Evolutionary conservation across 2,329 filamentous ascomycete genomes (phyloP).

Genomic region (Chalara sp.): DNA sequence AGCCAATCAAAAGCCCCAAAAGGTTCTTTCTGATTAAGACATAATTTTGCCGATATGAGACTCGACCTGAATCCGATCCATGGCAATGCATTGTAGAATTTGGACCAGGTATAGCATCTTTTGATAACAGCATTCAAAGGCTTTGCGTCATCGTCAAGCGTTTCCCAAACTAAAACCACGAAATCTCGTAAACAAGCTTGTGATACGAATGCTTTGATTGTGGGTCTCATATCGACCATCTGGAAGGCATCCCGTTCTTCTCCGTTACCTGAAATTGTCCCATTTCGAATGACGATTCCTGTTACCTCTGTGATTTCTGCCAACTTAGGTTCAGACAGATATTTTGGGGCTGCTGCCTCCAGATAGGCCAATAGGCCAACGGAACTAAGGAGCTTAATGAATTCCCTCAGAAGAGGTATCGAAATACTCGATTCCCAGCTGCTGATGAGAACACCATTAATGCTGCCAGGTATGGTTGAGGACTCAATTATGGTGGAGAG

Average conservation of each 20-base stretch:
- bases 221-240: conserved; percentile 20
- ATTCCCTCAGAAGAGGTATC: conserved; percentile 12
- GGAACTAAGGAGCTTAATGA: conserved; percentile 7
- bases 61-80: conserved; percentile 16
- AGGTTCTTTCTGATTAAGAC: conserved; percentile 10
- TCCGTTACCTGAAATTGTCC: conserved; percentile 34
- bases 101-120: conserved; percentile 18
- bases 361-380: conserved; percentile 16
- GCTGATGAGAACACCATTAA: conserved; percentile 9
- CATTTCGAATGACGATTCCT: conserved; percentile 36
- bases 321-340: conserved; percentile 11
- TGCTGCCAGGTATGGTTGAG: conserved; percentile 1
- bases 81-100: conserved; percentile 15
- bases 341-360: conserved; percentile 16
- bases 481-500: conserved; percentile 2
- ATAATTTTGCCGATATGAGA: conserved; percentile 11
- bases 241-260: conserved; percentile 36
- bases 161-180: conserved; percentile 21
- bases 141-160: conserved; percentile 22
- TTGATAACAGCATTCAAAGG: conserved; percentile 20
- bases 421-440: conserved; percentile 4
- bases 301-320: conserved; percentile 16
- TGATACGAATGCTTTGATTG: conserved; percentile 16
- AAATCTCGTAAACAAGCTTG: conserved; percentile 19
- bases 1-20: conserved; percentile 23